phyloP scores from a whole-genome alignment of 2,329 filamentous ascomycete species.

The Emericellopsis atlantica region DNA sequence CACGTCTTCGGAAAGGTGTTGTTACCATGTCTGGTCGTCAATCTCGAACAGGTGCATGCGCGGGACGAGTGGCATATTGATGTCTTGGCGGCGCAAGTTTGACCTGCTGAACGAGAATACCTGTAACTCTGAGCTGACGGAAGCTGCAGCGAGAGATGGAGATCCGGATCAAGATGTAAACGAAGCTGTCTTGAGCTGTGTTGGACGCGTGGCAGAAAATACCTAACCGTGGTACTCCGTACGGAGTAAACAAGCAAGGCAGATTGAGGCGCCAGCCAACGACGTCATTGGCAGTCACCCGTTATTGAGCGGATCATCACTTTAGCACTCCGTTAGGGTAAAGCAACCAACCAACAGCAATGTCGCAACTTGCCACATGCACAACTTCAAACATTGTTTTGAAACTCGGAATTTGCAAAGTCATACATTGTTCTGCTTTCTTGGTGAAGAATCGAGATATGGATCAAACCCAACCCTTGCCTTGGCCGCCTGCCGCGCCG shows the following conservation, averaged over 20 bases:
- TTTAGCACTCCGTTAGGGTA: not conserved
- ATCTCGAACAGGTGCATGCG: conserved; percentile 56
- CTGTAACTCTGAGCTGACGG: too few species aligned
- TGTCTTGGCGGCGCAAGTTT: conserved; percentile 1
- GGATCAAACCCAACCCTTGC: conserved; percentile 42
- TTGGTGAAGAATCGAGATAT: conserved; percentile 14
- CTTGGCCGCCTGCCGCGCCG: conserved; percentile 30
- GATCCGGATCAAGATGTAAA: too few species aligned
- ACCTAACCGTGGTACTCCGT: too few species aligned
- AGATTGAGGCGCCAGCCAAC: not conserved
- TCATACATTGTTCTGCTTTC: too few species aligned
- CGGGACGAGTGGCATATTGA: conserved; percentile 37
- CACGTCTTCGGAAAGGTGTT: not conserved
- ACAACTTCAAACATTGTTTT: too few species aligned
- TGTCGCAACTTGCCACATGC: too few species aligned
- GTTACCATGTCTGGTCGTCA: conserved; percentile 52
- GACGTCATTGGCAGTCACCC: not conserved
- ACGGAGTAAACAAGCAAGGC: too few species aligned
- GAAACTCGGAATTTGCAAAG: too few species aligned
- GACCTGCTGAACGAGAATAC: not conserved
- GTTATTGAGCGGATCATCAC: not conserved
- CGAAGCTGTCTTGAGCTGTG: too few species aligned
- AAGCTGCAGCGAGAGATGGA: too few species aligned
- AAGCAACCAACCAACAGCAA: too few species aligned
- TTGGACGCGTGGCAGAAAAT: too few species aligned